Evolutionary conservation across 2,329 filamentous ascomycete genomes (phyloP).

Genomic region (Coleophoma cylindrospora): DNA sequence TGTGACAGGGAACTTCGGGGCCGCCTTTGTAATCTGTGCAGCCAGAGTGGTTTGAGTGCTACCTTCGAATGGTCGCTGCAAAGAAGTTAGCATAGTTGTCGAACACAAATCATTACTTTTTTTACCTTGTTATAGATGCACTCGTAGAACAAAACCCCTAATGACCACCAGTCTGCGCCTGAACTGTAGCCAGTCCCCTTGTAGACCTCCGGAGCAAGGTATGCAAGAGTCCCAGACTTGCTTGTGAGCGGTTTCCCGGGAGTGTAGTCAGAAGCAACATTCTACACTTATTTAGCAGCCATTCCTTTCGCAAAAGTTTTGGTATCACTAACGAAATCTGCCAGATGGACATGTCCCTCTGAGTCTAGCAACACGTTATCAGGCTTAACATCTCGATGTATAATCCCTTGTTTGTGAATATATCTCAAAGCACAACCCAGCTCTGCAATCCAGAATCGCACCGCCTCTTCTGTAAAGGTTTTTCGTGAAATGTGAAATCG

Average conservation of each 20-base stretch:
- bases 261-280: slow-evolving; percentile 90
- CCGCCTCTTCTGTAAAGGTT: slow-evolving; percentile 94
- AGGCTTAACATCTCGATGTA: slow-evolving; percentile 87
- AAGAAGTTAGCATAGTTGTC: slow-evolving; percentile 3
- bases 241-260: slow-evolving; percentile 81
- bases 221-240: slow-evolving; percentile 94
- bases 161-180: slow-evolving; percentile 97
- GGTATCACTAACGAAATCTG: slow-evolving; percentile 74
- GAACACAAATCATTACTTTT: slow-evolving; percentile 2
- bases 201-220: slow-evolving; percentile 94
- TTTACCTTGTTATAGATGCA: slow-evolving; percentile 97
- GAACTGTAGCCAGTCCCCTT: slow-evolving; percentile 82
- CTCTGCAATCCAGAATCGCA: slow-evolving; percentile 95
- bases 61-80: slow-evolving; percentile 85
- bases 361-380: slow-evolving; percentile 86
- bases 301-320: slow-evolving; percentile 1
- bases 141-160: slow-evolving; percentile 97
- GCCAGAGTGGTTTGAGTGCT: slow-evolving; percentile 77
- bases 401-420: slow-evolving; percentile 80
- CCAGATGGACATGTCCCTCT: slow-evolving; percentile 92
- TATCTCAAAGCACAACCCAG: slow-evolving; percentile 87
- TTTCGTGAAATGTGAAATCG: slow-evolving; percentile 97
- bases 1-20: slow-evolving; percentile 86
- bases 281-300: slow-evolving; percentile 50
- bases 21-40: slow-evolving; percentile 73